Evolutionary conservation across 2,329 filamentous ascomycete genomes (phyloP).

Genomic region (Fusarium azukiicola): DNA sequence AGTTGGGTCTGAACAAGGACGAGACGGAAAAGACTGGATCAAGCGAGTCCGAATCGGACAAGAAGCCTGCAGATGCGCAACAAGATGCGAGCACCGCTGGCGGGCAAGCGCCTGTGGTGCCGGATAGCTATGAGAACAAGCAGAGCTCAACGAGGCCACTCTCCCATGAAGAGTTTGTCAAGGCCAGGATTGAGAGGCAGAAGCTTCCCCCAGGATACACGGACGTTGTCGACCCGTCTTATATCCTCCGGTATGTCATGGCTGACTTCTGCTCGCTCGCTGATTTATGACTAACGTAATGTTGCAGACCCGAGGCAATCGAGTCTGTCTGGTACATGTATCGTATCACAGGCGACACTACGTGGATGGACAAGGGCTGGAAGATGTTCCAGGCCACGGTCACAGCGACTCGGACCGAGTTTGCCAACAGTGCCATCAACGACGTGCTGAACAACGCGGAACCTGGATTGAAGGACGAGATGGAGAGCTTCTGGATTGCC

Average conservation of each 20-base stretch:
- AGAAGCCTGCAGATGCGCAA: constrained; percentile 35
- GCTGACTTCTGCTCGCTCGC: constrained; percentile 20
- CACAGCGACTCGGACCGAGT: constrained; percentile 81
- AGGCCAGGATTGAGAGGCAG: constrained; percentile 66
- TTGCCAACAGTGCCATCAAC: constrained; percentile 85
- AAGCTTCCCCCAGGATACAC: constrained; percentile 74
- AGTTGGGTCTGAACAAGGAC: constrained; percentile 48
- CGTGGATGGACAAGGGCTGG: constrained; percentile 92
- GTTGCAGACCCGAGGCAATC: constrained; percentile 87
- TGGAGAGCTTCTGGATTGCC: constrained; percentile 95
- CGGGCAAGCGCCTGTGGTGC: constrained; percentile 23
- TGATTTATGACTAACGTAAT: constrained; percentile 30
- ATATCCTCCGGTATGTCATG: constrained; percentile 79
- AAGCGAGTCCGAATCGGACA: constrained; percentile 27
- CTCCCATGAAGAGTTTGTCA: constrained; percentile 77
- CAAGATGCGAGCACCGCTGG: constrained; percentile 20
- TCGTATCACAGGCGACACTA: constrained; percentile 89
- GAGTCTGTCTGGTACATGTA: constrained; percentile 96
- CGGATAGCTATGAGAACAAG: constrained; percentile 40
- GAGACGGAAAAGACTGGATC: constrained; percentile 23
- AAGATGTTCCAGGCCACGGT: constrained; percentile 89
- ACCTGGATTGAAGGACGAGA: constrained; percentile 76
- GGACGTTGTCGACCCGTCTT: constrained; percentile 68
- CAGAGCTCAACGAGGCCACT: constrained; percentile 61
- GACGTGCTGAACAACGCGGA: constrained; percentile 74